Evolutionary conservation across 2,329 filamentous ascomycete species (phyloP).

Genomic region (Colletotrichum sp.): DNA sequence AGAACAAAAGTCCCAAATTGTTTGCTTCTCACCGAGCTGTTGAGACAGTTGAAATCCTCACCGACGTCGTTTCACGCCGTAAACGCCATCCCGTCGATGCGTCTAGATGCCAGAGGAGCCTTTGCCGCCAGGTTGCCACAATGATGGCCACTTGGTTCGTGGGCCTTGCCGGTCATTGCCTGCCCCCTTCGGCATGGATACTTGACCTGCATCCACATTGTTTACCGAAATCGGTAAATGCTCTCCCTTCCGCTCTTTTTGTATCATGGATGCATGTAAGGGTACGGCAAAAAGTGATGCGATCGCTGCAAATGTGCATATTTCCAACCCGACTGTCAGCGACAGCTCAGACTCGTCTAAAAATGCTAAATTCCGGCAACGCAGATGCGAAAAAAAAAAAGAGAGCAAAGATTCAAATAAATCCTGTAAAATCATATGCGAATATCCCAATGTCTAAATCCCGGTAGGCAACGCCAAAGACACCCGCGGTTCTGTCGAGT

Average conservation of each 20-base stretch:
- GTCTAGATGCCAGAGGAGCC: neutral
- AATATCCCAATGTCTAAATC: neutral
- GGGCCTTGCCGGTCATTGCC: neutral
- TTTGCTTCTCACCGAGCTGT: neutral
- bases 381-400: neutral
- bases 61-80: neutral
- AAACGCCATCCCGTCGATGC: neutral
- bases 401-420: neutral
- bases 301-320: neutral
- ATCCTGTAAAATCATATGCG: neutral
- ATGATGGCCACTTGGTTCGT: neutral
- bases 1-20: neutral
- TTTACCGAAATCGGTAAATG: neutral
- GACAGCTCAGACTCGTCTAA: neutral
- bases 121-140: neutral
- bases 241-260: neutral
- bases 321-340: neutral
- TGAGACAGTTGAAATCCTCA: neutral
- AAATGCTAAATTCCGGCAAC: neutral
- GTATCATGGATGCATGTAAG: neutral
- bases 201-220: neutral
- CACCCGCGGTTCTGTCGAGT: neutral
- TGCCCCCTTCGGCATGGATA: neutral
- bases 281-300: neutral
- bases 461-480: neutral